Percentiles rank a stretch among this genome's conserved stretches.
phyloP scores from a whole-genome alignment of 768 basidiomycete genomes.

The Nidularia pulvinata region DNA sequence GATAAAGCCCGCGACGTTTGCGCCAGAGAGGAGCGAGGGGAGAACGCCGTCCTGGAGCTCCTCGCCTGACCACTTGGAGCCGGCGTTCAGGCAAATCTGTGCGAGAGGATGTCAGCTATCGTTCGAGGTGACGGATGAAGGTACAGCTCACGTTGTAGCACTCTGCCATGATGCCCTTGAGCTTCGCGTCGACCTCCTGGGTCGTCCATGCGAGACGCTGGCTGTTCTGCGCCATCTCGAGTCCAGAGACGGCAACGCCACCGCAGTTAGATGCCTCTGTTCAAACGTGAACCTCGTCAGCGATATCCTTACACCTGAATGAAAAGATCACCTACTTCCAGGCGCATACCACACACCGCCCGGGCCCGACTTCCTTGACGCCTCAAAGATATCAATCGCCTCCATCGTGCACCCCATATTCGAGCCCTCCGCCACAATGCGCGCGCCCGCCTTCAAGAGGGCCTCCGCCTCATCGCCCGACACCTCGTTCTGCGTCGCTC shows the following conservation, averaged over 20 bases:
- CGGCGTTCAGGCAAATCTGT: constrained; percentile 57
- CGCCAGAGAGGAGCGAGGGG: constrained; percentile 59
- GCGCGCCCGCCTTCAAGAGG: constrained; percentile 64
- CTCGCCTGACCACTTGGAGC: constrained; percentile 56
- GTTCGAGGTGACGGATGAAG: not conserved
- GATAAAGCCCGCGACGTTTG: constrained; percentile 75
- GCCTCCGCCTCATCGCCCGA: constrained; percentile 69
- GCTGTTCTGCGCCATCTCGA: constrained; percentile 84
- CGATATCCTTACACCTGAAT: not conserved
- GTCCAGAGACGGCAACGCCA: constrained; percentile 77
- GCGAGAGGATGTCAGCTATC: constrained; percentile 2
- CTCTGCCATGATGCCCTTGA: constrained; percentile 71
- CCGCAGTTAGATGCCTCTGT: constrained; percentile 62
- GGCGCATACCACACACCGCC: constrained; percentile 70
- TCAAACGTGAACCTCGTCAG: constrained; percentile 1
- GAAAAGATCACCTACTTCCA: constrained; percentile 46
- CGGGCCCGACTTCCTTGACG: constrained; percentile 47
- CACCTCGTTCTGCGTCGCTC: constrained; percentile 74
- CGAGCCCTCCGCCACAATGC: constrained; percentile 76
- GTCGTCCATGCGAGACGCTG: constrained; percentile 62
- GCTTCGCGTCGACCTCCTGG: constrained; percentile 64
- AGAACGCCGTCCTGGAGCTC: constrained; percentile 32
- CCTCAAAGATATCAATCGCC: constrained; percentile 73
- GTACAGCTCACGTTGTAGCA: constrained; percentile 43
- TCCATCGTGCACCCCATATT: constrained; percentile 80